A percentile compares a stretch with the other conserved stretches of the same genome.
Conservation (phyloP, 2,329 filamentous ascomycete species). For the Fusarium brevicatenulatum region DNA sequence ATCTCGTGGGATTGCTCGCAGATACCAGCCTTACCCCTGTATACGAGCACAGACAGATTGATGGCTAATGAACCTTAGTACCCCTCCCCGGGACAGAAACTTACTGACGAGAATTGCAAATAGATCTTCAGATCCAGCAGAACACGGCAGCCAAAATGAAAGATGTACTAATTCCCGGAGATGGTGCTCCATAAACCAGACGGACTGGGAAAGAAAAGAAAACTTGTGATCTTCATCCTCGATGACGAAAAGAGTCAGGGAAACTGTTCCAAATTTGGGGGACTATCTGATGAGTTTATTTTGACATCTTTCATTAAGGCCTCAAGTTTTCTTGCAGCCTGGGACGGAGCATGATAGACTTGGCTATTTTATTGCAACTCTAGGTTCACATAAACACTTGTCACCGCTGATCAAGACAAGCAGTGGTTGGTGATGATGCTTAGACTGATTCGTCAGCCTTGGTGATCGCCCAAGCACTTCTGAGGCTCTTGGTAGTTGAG, state of each 20-base stretch:
- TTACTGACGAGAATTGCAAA: constrained; percentile 15
- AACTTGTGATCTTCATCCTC: background rate
- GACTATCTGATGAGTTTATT: background rate
- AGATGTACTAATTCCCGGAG: constrained; percentile 28
- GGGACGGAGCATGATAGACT: background rate
- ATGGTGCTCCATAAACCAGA: constrained; percentile 21
- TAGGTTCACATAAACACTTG: constrained; percentile 4
- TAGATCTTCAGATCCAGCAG: constrained; percentile 38
- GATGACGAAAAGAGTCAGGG: background rate
- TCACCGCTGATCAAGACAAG: background rate
- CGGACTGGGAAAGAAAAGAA: background rate
- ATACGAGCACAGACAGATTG: background rate
- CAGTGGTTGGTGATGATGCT: constrained; percentile 5
- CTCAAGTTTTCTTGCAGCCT: background rate
- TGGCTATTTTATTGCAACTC: constrained; percentile 1
- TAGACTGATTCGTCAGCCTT: background rate
- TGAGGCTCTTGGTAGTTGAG: background rate
- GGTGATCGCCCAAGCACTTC: background rate
- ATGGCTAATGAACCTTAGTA: constrained; percentile 16
- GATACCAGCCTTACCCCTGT: constrained; percentile 14
- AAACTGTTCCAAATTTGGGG: background rate
- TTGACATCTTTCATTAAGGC: background rate
- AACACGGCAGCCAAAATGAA: constrained; percentile 16
- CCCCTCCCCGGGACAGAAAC: constrained; percentile 28
- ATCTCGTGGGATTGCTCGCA: background rate